phyloP scores from a whole-genome alignment of 768 basidiomycete species.

The Cystobasidium ongulense region DNA sequence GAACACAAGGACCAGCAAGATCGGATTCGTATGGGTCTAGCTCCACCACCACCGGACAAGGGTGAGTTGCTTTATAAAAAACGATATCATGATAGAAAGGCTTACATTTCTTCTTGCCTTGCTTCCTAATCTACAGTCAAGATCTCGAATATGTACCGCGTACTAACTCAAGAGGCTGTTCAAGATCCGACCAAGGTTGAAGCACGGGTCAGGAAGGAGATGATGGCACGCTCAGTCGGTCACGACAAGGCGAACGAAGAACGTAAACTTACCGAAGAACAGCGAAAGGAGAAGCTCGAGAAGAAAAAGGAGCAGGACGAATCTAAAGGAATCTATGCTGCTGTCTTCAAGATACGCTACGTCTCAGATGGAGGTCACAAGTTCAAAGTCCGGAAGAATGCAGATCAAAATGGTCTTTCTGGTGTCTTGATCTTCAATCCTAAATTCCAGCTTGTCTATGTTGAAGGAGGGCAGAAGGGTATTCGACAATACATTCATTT shows the following conservation, averaged over 20 bases:
- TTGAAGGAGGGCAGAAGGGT: conserved; percentile 80
- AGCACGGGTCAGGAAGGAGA: conserved; percentile 85
- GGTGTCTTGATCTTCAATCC: conserved; percentile 89
- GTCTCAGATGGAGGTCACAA: conserved; percentile 86
- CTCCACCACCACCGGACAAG: conserved; percentile 92
- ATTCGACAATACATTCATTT: conserved; percentile 79
- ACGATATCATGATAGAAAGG: neutral
- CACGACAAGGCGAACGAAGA: conserved; percentile 92
- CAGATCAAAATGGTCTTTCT: conserved; percentile 76
- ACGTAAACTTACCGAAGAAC: conserved; percentile 83
- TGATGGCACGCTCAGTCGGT: conserved; percentile 73
- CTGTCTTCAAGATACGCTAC: conserved; percentile 78
- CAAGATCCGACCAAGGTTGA: conserved; percentile 97
- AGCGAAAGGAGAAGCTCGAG: conserved; percentile 77
- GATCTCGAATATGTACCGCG: conserved; percentile 91
- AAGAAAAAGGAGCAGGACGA: conserved; percentile 79
- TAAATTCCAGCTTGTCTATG: conserved; percentile 78
- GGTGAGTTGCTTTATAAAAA: conserved; percentile 48
- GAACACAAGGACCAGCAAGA: conserved; percentile 92
- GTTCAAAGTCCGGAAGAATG: conserved; percentile 95
- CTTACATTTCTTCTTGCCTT: neutral
- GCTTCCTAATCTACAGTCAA: conserved; percentile 57
- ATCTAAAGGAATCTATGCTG: conserved; percentile 69
- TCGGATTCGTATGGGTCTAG: conserved; percentile 86
- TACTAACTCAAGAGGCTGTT: conserved; percentile 88